These are phyloP conservation scores for Trapa incisa DNA, from an alignment of 345 rosid genomes.

Conservation along the genomic window DNA sequence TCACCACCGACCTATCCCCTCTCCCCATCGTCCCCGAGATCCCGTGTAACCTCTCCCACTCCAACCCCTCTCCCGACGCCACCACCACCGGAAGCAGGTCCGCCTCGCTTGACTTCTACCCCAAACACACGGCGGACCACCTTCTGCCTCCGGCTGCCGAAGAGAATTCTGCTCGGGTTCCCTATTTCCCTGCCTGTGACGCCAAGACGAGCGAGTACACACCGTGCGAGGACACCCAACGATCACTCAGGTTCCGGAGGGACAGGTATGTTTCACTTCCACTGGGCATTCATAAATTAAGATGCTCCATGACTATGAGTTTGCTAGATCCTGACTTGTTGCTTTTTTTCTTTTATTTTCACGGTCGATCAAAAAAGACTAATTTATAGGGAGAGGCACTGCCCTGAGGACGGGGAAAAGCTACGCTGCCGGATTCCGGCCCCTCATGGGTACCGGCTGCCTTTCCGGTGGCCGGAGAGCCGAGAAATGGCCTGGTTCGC, in stretches of 20 bases:
- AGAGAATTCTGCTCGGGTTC: not conserved
- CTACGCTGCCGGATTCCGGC: slow-evolving; percentile 64
- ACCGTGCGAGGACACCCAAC: slow-evolving; percentile 55
- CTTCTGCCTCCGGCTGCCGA: slow-evolving; percentile 13
- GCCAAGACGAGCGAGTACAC: slow-evolving; percentile 41
- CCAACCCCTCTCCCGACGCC: slow-evolving; percentile 6
- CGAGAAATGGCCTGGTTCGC: slow-evolving; percentile 71
- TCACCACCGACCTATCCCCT: slow-evolving; percentile 23
- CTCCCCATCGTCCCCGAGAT: slow-evolving; percentile 14
- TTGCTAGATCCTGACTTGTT: not conserved
- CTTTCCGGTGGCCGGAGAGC: slow-evolving; percentile 85
- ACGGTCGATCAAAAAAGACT: slow-evolving; percentile 2
- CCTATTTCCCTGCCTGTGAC: slow-evolving; percentile 45
- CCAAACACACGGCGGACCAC: slow-evolving; percentile 35
- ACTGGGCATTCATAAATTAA: no score
- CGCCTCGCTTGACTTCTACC: slow-evolving; percentile 27
- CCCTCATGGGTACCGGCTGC: slow-evolving; percentile 59
- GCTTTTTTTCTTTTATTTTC: not conserved
- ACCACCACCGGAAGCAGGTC: slow-evolving; percentile 9
- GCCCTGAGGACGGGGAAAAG: slow-evolving; percentile 36
- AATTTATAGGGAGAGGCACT: slow-evolving; percentile 73
- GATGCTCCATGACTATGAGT: no score
- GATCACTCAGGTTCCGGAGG: slow-evolving; percentile 49
- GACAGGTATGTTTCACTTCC: slow-evolving; percentile 9
- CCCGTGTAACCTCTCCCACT: slow-evolving; percentile 1